phyloP scores from a whole-genome alignment of 2,329 filamentous ascomycete species.

The Neurospora sp. region DNA sequence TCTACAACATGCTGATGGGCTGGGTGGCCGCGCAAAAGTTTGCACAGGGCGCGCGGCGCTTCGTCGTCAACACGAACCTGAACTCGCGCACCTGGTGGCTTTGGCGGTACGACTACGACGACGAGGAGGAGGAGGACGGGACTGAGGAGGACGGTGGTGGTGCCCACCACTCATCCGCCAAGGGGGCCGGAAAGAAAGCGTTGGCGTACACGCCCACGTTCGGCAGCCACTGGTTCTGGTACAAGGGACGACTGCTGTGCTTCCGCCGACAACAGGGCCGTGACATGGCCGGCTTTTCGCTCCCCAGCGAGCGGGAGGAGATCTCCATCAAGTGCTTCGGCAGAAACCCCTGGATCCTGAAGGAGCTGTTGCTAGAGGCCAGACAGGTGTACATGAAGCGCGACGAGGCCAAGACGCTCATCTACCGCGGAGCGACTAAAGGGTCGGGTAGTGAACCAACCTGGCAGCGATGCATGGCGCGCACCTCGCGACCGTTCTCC shows the following conservation, averaged over 20 bases:
- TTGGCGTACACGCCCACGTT: constrained; percentile 57
- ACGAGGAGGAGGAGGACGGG: constrained; percentile 23
- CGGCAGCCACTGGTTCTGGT: constrained; percentile 61
- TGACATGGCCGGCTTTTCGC: constrained; percentile 29
- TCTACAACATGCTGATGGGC: constrained; percentile 62
- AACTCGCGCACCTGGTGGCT: constrained; percentile 42
- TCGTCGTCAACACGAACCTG: constrained; percentile 55
- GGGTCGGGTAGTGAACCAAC: constrained; percentile 31
- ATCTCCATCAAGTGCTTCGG: constrained; percentile 53
- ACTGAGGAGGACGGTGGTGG: background rate
- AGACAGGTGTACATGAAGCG: constrained; percentile 43
- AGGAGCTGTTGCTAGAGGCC: constrained; percentile 51
- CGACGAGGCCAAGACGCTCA: constrained; percentile 53
- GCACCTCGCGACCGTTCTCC: constrained; percentile 50
- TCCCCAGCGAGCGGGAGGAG: constrained; percentile 44
- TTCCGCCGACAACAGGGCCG: constrained; percentile 43
- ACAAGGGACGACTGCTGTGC: constrained; percentile 44
- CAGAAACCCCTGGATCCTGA: constrained; percentile 48
- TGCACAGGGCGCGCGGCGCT: constrained; percentile 46
- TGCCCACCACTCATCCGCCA: constrained; percentile 2
- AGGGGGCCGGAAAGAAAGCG: constrained; percentile 32
- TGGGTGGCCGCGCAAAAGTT: constrained; percentile 58
- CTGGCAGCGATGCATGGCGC: constrained; percentile 54
- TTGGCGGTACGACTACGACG: constrained; percentile 34
- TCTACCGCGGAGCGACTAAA: constrained; percentile 47